Evolutionary conservation across 2,329 filamentous ascomycete species (phyloP).

Genomic region (Cryphonectria parasitica): DNA sequence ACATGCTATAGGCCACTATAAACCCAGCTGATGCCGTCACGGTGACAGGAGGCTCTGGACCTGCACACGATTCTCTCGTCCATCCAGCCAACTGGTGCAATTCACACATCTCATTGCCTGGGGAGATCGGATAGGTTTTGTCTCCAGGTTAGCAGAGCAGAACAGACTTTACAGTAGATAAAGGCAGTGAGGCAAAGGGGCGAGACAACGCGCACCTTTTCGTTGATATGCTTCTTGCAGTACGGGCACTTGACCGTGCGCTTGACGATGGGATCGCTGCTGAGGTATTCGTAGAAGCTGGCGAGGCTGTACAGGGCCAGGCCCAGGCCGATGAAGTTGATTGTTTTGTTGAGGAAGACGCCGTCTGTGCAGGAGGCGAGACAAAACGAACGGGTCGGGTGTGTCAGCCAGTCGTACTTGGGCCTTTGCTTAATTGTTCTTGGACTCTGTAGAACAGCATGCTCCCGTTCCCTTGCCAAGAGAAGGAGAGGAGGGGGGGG

Average conservation of each 20-base stretch:
- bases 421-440: neutral
- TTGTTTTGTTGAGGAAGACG: conserved; percentile 64
- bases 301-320: conserved; percentile 68
- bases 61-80: conserved; percentile 46
- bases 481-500: neutral
- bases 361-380: conserved; percentile 38
- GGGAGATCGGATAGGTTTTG: neutral
- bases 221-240: conserved; percentile 65
- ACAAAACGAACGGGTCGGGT: neutral
- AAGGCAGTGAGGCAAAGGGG: neutral
- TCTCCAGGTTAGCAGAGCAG: conserved; percentile 5
- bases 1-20: neutral
- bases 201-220: conserved; percentile 53
- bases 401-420: neutral
- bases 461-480: neutral
- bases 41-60: neutral
- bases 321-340: conserved; percentile 70
- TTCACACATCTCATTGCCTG: conserved; percentile 52
- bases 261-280: conserved; percentile 72
- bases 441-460: no score
- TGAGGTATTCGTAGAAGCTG: conserved; percentile 62
- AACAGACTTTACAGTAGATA: neutral
- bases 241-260: conserved; percentile 70
- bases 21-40: neutral
- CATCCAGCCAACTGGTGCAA: conserved; percentile 57